These are phyloP conservation scores for Vinca major DNA, from an alignment of 305 asterid species.

Conservation along the genomic window DNA sequence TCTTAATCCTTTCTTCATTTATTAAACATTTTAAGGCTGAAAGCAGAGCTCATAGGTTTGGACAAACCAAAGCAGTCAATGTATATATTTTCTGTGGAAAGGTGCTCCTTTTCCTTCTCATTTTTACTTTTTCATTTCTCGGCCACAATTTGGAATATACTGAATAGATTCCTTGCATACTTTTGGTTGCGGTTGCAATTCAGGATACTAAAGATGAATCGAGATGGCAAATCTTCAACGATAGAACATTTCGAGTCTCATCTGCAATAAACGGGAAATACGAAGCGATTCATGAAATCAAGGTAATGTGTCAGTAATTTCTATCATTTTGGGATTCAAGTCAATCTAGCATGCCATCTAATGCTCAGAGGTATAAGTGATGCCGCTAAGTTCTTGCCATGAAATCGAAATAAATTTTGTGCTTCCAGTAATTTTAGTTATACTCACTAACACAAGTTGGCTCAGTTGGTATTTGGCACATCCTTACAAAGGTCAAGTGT, in stretches of 20 bases:
- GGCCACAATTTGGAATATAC: not conserved
- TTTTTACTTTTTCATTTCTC: conserved; percentile 1
- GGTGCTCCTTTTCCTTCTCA: conserved; percentile 35
- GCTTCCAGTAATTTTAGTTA: not conserved
- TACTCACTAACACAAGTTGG: too few relatives aligned
- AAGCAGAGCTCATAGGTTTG: conserved; percentile 91
- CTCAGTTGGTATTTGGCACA: too few relatives aligned
- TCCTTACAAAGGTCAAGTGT: too few relatives aligned
- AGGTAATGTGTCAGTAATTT: conserved; percentile 32
- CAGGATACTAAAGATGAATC: conserved; percentile 85
- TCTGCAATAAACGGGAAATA: conserved; percentile 75
- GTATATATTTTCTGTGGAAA: conserved; percentile 82
- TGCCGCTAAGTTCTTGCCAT: not conserved
- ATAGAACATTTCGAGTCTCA: conserved; percentile 68
- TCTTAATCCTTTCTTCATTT: conserved; percentile 16
- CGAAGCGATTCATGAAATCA: conserved; percentile 50
- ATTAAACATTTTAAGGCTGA: conserved; percentile 58
- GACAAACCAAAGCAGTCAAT: conserved; percentile 77
- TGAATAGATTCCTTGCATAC: not conserved
- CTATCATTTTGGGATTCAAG: not conserved
- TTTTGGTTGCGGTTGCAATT: conserved; percentile 3
- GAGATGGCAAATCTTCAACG: conserved; percentile 74
- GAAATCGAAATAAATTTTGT: not conserved
- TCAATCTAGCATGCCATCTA: not conserved
- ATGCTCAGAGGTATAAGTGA: not conserved